Evolutionary conservation across 169 alveolate genomes (phyloP), one percentile per base, ranked within the genome.

Genomic region (Plasmodium gaboni): DNA sequence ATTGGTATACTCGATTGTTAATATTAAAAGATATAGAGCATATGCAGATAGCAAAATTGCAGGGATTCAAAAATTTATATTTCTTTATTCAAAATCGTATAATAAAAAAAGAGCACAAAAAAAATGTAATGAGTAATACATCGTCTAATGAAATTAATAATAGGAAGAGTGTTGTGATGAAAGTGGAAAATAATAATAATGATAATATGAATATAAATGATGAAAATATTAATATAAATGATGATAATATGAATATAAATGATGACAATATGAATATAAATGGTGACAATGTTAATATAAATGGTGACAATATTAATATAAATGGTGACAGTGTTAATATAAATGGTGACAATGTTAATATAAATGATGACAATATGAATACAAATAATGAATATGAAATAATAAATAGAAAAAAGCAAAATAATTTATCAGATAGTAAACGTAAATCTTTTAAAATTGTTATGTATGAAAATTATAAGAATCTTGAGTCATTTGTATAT

Each of bases 21-120:
- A 83, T 83, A 55, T 26, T 83, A 28, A 83, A 83, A 6, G 91
- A 83, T 69, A 69, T 83, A 32, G 91, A 83, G 12, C 91, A 83
- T 63, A 83, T 83, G 85, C 26, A 83, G 13, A 83, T 83, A 69
- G 91, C 91, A n/a, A 67, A 32, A 32, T 44, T 83, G 38, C 91
- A 83, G 44, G 91, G 68, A 28, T 83, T 63, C 44, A 83, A 83
- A 38, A 83, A 83, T 68, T 63, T 83, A 69, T 83, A 68, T 26
- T 83, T 83, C 46, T 83, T 83, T 69, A 83, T 83, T 42, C 91
- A 83, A 17, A 63, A 78, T 19, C 89, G 89, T 0, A 63, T 78
- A 69, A 12, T 61, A 15, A 48, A 38, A 2, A 67, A 42, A 50
- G 63, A 65, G 8, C 46, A 38, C 1, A 38, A 38, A 19, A 42